Percentiles rank a stretch among this genome's conserved stretches.
These are phyloP conservation scores for Salix brachista DNA, from an alignment of 345 rosid species.

Conservation along the genomic window DNA sequence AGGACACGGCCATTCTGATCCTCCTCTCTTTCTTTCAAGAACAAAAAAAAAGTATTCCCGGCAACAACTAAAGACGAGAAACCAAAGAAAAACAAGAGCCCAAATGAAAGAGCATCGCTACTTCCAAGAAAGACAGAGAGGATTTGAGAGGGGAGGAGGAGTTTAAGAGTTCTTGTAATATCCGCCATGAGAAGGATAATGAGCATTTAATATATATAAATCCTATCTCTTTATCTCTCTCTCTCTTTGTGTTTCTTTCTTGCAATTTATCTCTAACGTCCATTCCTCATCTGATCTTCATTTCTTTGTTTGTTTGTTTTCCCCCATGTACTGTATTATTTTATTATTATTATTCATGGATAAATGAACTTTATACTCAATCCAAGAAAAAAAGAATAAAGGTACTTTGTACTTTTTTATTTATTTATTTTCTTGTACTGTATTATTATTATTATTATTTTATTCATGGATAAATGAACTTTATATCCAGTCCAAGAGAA, in stretches of 20 bases:
- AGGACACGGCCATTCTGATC: conserved; percentile 36
- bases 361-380: neutral
- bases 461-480: neutral
- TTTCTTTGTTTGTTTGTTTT: neutral
- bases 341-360: neutral
- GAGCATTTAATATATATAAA: neutral
- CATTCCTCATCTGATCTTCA: conserved; percentile 23
- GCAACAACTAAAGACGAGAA: neutral
- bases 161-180: conserved; percentile 7
- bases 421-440: neutral
- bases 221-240: neutral
- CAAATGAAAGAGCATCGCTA: neutral
- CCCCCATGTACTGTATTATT: neutral
- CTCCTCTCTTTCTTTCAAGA: neutral
- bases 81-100: neutral
- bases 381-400: neutral
- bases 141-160: neutral
- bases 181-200: conserved; percentile 22
- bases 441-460: neutral
- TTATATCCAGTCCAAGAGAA: neutral
- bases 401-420: neutral
- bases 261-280: conserved; percentile 22
- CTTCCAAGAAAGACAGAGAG: neutral
- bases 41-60: neutral
- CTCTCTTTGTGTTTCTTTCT: neutral